Evolutionary conservation across 805 yeast genomes (phyloP).

Genomic region (Saccharomycopsis sp.): DNA sequence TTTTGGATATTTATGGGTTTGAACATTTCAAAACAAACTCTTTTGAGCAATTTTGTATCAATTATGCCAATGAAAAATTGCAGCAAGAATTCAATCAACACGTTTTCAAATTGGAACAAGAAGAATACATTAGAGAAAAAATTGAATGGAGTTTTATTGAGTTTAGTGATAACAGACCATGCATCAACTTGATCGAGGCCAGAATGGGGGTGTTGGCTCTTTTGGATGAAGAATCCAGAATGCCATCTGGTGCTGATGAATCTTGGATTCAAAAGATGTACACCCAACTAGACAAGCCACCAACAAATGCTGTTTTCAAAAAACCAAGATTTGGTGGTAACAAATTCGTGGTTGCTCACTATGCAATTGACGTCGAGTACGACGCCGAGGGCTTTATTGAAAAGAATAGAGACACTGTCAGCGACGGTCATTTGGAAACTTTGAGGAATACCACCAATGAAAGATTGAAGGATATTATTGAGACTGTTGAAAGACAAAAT

Average conservation of each 20-base stretch:
- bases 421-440: slow-evolving; percentile 89
- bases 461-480: slow-evolving; percentile 55
- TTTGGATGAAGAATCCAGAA: slow-evolving; percentile 89
- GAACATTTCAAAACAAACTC: slow-evolving; percentile 93
- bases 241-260: slow-evolving; percentile 89
- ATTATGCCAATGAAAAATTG: slow-evolving; percentile 91
- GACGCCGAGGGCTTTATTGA: slow-evolving; percentile 93
- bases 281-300: slow-evolving; percentile 71
- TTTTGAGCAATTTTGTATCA: slow-evolving; percentile 95
- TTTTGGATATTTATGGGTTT: slow-evolving; percentile 93
- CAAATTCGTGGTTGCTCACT: slow-evolving; percentile 84
- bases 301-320: slow-evolving; percentile 68
- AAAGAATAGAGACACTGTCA: slow-evolving; percentile 94
- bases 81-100: slow-evolving; percentile 98
- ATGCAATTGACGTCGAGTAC: slow-evolving; percentile 89
- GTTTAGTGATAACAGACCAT: slow-evolving; percentile 93
- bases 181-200: slow-evolving; percentile 85
- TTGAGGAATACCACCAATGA: slow-evolving; percentile 60
- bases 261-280: slow-evolving; percentile 89
- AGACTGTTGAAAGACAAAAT: slow-evolving; percentile 51
- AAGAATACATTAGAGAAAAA: slow-evolving; percentile 84
- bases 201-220: slow-evolving; percentile 80
- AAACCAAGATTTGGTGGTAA: slow-evolving; percentile 92
- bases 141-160: slow-evolving; percentile 97
- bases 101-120: slow-evolving; percentile 94